phyloP scores from a whole-genome alignment of 306 rosid species.

The Delonix regia region DNA sequence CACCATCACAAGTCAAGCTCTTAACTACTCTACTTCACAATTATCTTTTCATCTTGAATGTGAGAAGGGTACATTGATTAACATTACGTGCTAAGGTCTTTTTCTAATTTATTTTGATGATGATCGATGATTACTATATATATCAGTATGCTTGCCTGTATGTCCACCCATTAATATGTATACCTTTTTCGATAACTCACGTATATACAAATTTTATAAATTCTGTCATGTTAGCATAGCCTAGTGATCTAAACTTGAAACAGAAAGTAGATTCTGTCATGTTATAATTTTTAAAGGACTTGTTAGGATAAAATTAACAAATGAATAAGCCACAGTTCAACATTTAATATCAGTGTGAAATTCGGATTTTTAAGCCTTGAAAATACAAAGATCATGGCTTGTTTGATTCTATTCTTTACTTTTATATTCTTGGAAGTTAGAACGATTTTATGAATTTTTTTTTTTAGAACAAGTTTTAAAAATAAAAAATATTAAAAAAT shows the following conservation, averaged over 20 bases:
- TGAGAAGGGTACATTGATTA: not conserved
- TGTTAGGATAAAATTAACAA: not conserved
- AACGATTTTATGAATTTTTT: too few species aligned
- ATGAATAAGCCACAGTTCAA: not conserved
- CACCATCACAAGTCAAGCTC: not conserved
- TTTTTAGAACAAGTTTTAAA: too few species aligned
- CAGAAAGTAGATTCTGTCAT: not conserved
- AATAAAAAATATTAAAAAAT: too few species aligned
- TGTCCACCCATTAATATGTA: not conserved
- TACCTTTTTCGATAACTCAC: not conserved
- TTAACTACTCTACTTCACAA: not conserved
- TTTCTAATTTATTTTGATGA: not conserved
- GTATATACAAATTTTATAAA: not conserved
- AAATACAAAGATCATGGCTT: too few species aligned
- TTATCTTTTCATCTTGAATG: not conserved
- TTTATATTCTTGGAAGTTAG: too few species aligned
- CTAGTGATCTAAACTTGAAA: not conserved
- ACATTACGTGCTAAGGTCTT: not conserved
- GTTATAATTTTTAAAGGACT: not conserved
- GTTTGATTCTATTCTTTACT: too few species aligned
- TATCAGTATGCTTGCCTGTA: conserved; percentile 2
- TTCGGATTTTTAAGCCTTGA: not conserved
- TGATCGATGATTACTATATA: not conserved
- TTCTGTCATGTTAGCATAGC: not conserved
- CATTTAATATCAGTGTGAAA: not conserved